phyloP scores from a whole-genome alignment of 306 rosid genomes.

The Prosopis cineraria region DNA sequence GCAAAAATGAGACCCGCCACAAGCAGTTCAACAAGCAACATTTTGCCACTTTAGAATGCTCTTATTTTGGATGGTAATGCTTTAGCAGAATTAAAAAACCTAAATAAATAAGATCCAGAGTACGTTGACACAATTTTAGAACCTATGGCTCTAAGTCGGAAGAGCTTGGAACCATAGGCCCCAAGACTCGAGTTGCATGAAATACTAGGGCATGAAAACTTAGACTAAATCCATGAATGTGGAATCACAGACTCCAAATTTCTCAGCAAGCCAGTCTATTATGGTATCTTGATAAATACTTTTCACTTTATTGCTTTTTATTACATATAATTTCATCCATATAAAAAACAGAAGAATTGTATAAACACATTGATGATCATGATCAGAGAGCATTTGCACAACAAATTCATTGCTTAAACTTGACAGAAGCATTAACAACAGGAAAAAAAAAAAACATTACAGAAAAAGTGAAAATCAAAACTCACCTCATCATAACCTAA shows the following conservation, averaged over 20 bases:
- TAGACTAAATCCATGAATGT: not conserved
- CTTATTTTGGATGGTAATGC: not conserved
- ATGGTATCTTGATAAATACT: not conserved
- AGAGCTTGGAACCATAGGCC: not conserved
- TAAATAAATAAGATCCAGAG: not conserved
- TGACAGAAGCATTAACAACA: not conserved
- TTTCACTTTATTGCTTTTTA: not conserved
- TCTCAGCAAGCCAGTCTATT: not conserved
- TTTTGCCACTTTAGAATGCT: constrained; percentile 4
- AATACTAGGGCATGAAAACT: not conserved
- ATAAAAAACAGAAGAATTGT: not conserved
- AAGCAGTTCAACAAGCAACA: constrained; percentile 34
- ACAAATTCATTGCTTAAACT: constrained; percentile 22
- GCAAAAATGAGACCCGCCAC: constrained; percentile 38
- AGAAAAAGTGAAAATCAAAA: constrained; percentile 25
- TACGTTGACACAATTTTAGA: not conserved
- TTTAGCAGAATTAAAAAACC: not conserved
- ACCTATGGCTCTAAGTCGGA: not conserved
- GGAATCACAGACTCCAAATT: not conserved
- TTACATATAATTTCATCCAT: not conserved
- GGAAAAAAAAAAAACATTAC: constrained; percentile 4
- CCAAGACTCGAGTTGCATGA: not conserved
- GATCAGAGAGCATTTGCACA: constrained; percentile 21
- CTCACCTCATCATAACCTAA: constrained; percentile 78
- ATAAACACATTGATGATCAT: constrained; percentile 16